phyloP scores from a whole-genome alignment of 2,329 filamentous ascomycete species.

The Dactylella cylindrospora region DNA sequence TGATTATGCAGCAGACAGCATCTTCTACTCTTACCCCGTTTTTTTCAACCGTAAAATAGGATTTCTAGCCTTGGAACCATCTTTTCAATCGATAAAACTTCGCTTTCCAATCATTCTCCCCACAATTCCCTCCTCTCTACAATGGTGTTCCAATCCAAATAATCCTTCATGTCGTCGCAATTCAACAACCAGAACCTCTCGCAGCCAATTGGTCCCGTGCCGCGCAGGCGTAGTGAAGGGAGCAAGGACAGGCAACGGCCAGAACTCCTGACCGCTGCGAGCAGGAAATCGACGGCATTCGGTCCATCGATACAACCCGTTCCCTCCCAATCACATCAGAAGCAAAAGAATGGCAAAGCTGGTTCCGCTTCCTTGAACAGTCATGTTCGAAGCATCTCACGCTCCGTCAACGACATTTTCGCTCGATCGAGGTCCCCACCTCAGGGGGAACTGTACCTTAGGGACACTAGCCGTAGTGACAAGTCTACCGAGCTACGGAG shows the following conservation, averaged over 20 bases:
- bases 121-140: too few relatives aligned
- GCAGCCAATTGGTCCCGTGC: constrained; percentile 43
- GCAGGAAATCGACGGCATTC: constrained; percentile 41
- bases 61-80: background rate
- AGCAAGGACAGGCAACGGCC: constrained; percentile 44
- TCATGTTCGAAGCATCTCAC: constrained; percentile 49
- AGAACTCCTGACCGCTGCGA: constrained; percentile 39
- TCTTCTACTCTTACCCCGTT: background rate
- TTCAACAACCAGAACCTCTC: constrained; percentile 43
- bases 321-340: constrained; percentile 3
- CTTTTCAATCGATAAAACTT: background rate
- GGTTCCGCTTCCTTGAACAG: constrained; percentile 47
- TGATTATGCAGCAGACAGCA: background rate
- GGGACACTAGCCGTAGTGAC: constrained; percentile 30
- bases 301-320: constrained; percentile 22
- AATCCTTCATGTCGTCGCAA: constrained; percentile 41
- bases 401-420: constrained; percentile 50
- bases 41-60: constrained; percentile 1
- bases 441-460: constrained; percentile 44
- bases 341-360: constrained; percentile 36
- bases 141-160: constrained; percentile 33
- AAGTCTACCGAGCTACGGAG: constrained; percentile 15
- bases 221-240: constrained; percentile 44
- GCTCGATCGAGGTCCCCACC: constrained; percentile 48
- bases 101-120: too few relatives aligned